Evolutionary conservation across 1,284 basidiomycete species (phyloP).

Genomic region (Ustilago hordei): DNA sequence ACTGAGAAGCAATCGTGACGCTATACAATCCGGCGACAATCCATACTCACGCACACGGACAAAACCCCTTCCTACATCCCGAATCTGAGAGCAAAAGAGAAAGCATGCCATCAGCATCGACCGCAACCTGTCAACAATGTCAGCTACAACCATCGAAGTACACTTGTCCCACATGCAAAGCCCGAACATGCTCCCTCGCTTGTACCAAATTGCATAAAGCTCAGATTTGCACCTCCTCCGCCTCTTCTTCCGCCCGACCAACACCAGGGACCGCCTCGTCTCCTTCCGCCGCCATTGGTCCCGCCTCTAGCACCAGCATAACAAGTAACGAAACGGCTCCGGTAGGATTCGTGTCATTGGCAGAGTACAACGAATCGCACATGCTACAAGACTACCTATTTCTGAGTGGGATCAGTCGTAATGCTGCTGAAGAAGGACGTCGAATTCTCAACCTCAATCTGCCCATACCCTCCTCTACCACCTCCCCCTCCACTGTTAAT

Average conservation of each 20-base stretch:
- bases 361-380: slow-evolving; percentile 24
- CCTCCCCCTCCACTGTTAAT: background rate
- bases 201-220: slow-evolving; percentile 40
- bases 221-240: background rate
- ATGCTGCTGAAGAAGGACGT: slow-evolving; percentile 21
- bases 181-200: slow-evolving; percentile 32
- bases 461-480: slow-evolving; percentile 8
- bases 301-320: background rate
- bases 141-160: slow-evolving; percentile 24
- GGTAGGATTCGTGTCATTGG: slow-evolving; percentile 21
- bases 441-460: slow-evolving; percentile 32
- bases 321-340: background rate
- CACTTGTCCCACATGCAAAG: slow-evolving; percentile 36
- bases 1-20: no score
- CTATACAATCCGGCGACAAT: no score
- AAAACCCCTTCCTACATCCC: no score
- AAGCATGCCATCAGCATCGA: slow-evolving; percentile 29
- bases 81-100: background rate
- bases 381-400: slow-evolving; percentile 44
- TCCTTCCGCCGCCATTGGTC: background rate
- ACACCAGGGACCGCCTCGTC: background rate
- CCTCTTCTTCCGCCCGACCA: background rate
- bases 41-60: no score
- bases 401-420: slow-evolving; percentile 29
- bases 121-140: slow-evolving; percentile 21